phyloP scores from a whole-genome alignment of 345 rosid species.

The Dovyalis caffra region DNA sequence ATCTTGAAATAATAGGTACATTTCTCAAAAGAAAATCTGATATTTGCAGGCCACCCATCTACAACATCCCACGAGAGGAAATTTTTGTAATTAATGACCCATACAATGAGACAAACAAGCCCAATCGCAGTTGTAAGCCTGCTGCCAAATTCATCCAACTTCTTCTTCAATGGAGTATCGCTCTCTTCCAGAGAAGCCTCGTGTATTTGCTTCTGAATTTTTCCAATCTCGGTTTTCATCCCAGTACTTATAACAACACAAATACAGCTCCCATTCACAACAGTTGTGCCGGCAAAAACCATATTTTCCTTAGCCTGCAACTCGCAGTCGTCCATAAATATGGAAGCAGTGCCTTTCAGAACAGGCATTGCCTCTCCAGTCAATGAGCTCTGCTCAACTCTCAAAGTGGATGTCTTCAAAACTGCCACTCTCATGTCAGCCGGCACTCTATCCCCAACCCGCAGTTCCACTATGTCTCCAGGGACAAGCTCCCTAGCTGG shows the following conservation, averaged over 20 bases:
- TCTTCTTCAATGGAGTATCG: constrained; percentile 85
- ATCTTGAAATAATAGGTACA: constrained; percentile 94
- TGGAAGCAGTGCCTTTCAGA: constrained; percentile 54
- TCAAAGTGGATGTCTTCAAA: constrained; percentile 71
- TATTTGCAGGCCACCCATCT: constrained; percentile 70
- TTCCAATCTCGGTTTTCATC: constrained; percentile 91
- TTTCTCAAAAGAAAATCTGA: constrained; percentile 74
- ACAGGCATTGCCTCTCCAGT: constrained; percentile 98
- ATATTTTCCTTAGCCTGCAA: constrained; percentile 85
- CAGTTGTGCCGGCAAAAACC: constrained; percentile 83
- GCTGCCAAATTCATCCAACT: constrained; percentile 81
- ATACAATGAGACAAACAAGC: constrained; percentile 69
- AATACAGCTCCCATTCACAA: constrained; percentile 76
- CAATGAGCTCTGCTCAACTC: constrained; percentile 88
- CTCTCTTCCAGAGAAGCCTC: constrained; percentile 82
- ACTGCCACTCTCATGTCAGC: constrained; percentile 80
- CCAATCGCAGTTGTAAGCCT: constrained; percentile 77
- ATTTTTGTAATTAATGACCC: constrained; percentile 82
- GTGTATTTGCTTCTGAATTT: constrained; percentile 83
- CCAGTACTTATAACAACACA: constrained; percentile 68
- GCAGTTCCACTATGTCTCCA: constrained; percentile 78
- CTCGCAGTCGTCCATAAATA: constrained; percentile 62
- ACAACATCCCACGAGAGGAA: constrained; percentile 73
- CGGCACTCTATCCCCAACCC: constrained; percentile 86
- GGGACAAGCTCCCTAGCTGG: constrained; percentile 93